phyloP scores from a whole-genome alignment of 768 basidiomycete genomes.

The Mycena maculata region DNA sequence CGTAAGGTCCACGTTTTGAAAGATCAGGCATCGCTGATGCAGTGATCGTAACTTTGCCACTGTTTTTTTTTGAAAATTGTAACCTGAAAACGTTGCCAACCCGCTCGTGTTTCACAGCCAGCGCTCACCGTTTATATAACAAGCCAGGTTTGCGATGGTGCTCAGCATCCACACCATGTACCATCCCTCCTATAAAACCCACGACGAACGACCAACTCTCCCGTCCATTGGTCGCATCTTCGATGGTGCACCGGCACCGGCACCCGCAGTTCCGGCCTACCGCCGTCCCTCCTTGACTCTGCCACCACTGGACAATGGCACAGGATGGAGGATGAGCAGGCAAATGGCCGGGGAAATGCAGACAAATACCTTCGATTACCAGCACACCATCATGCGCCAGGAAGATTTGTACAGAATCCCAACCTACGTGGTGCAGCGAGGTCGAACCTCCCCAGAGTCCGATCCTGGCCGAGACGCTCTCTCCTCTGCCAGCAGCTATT shows the following conservation, averaged over 20 bases:
- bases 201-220: constrained; percentile 36
- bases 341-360: constrained; percentile 27
- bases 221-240: constrained; percentile 42
- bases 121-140: not conserved
- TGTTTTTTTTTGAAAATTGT: constrained; percentile 9
- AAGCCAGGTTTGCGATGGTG: not conserved
- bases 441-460: constrained; percentile 29
- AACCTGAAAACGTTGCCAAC: constrained; percentile 27
- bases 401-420: constrained; percentile 29
- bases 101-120: not conserved
- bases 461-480: constrained; percentile 32
- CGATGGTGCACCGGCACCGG: constrained; percentile 27
- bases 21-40: not conserved
- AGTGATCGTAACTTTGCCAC: constrained; percentile 10
- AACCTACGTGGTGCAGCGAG: constrained; percentile 26
- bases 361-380: constrained; percentile 23
- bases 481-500: constrained; percentile 36
- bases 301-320: constrained; percentile 33
- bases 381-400: not conserved
- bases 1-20: constrained; percentile 9
- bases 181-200: constrained; percentile 23
- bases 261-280: constrained; percentile 13
- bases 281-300: constrained; percentile 33
- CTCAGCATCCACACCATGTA: constrained; percentile 20
- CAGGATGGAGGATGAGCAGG: constrained; percentile 21